Conservation (phyloP, 2,329 filamentous ascomycete species). For the Paraphaeosphaeria minitans region DNA sequence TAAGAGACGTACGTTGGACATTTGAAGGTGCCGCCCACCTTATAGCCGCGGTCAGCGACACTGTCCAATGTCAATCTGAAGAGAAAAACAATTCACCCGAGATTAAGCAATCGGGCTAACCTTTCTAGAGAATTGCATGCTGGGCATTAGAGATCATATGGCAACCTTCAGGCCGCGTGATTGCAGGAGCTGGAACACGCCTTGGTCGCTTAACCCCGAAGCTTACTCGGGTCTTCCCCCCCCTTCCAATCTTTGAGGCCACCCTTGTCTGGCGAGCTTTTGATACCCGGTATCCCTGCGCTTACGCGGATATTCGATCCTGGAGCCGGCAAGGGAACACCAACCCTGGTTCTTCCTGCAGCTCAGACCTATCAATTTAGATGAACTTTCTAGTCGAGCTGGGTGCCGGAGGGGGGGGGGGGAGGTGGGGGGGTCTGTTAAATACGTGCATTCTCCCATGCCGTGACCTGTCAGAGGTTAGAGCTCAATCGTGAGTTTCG, state of each 20-base stretch:
- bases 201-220: conserved; percentile 9
- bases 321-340: conserved; percentile 14
- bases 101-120: conserved; percentile 14
- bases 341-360: conserved; percentile 13
- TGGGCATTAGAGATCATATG: conserved; percentile 7
- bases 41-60: not conserved
- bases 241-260: conserved; percentile 26
- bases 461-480: conserved; percentile 14
- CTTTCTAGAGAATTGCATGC: conserved; percentile 13
- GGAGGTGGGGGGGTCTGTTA: conserved; percentile 17
- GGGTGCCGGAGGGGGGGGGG: conserved; percentile 15
- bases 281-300: conserved; percentile 13
- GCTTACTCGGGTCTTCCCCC: conserved; percentile 18
- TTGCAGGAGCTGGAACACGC: conserved; percentile 18
- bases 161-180: conserved; percentile 15
- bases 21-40: not conserved
- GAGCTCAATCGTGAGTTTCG: conserved; percentile 21
- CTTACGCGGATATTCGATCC: conserved; percentile 21
- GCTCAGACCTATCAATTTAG: conserved; percentile 14
- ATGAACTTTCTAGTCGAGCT: conserved; percentile 13
- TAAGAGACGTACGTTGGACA: not conserved
- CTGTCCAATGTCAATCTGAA: not conserved
- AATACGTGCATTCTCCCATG: conserved; percentile 16
- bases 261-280: conserved; percentile 17
- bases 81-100: conserved; percentile 17